Evolutionary conservation across 2,329 filamentous ascomycete genomes (phyloP).

Genomic region (Piedraia hortae): DNA sequence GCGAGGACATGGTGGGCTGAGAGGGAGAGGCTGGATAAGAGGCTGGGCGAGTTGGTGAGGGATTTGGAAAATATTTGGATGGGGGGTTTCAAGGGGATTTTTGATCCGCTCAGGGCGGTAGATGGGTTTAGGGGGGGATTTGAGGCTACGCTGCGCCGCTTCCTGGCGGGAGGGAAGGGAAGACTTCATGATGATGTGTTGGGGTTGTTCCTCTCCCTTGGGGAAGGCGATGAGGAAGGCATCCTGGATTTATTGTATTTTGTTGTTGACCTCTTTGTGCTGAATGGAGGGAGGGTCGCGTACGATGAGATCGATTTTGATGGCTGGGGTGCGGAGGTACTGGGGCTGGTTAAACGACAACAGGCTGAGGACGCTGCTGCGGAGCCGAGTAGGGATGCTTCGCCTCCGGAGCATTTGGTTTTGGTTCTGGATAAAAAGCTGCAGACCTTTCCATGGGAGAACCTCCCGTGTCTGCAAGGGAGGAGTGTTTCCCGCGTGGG

Average conservation of each 20-base stretch:
- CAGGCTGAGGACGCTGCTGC: conserved; percentile 33
- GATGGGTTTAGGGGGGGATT: conserved; percentile 54
- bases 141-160: conserved; percentile 49
- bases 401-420: conserved; percentile 40
- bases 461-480: conserved; percentile 55
- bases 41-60: conserved; percentile 48
- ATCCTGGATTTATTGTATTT: conserved; percentile 89
- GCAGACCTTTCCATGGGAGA: conserved; percentile 89
- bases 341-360: conserved; percentile 53
- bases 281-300: conserved; percentile 84
- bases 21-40: conserved; percentile 49
- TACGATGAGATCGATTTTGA: conserved; percentile 98
- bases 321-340: conserved; percentile 59
- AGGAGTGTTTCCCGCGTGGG: conserved; percentile 66
- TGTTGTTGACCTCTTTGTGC: conserved; percentile 84
- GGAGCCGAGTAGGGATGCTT: conserved; percentile 8
- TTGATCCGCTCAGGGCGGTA: conserved; percentile 31
- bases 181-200: conserved; percentile 43
- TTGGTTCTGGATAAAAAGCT: conserved; percentile 76
- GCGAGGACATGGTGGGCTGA: conserved; percentile 76
- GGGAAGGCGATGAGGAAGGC: conserved; percentile 38
- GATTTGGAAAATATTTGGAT: conserved; percentile 88
- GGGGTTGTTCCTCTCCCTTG: conserved; percentile 69
- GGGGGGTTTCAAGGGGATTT: conserved; percentile 82
- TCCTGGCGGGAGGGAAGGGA: conserved; percentile 37